Evolutionary conservation across 306 rosid species (phyloP).

Genomic region (Senna siamea): DNA sequence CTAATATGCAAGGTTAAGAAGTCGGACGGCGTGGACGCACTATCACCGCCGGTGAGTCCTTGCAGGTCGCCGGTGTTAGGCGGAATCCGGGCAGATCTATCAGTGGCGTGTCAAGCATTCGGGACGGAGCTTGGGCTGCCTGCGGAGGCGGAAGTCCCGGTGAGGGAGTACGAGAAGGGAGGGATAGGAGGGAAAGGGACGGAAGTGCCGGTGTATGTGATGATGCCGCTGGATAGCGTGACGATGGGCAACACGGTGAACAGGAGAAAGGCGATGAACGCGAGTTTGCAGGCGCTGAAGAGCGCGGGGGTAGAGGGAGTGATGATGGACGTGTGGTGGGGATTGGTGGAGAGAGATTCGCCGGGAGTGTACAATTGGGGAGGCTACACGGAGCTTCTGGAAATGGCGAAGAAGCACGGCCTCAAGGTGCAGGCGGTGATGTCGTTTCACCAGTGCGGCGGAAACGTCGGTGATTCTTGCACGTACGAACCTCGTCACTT

Average conservation of each 20-base stretch:
- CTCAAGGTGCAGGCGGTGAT: constrained; percentile 97
- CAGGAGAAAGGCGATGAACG: constrained; percentile 83
- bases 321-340: constrained; percentile 99
- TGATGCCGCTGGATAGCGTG: constrained; percentile 96
- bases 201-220: constrained; percentile 94
- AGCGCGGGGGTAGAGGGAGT: constrained; percentile 95
- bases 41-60: constrained; percentile 59
- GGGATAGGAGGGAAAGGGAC: constrained; percentile 14
- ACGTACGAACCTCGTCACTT: constrained; percentile 51
- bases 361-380: constrained; percentile 90
- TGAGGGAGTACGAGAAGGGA: constrained; percentile 43
- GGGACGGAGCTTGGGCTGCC: constrained; percentile 42
- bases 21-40: constrained; percentile 38
- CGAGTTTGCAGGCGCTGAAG: constrained; percentile 81
- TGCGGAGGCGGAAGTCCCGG: constrained; percentile 9
- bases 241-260: constrained; percentile 77
- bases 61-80: constrained; percentile 52
- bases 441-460: constrained; percentile 97
- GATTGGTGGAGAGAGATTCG: constrained; percentile 82
- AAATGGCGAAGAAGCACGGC: constrained; percentile 90
- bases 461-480: constrained; percentile 97
- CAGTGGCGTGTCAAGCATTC: constrained; percentile 72
- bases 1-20: constrained; percentile 44
- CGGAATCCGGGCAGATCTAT: constrained; percentile 63
- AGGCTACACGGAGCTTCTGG: constrained; percentile 76